Evolutionary conservation across 148 eudicot species (phyloP), one percentile per base, ranked within the genome.

Genomic region (Dysphania ambrosioides): DNA sequence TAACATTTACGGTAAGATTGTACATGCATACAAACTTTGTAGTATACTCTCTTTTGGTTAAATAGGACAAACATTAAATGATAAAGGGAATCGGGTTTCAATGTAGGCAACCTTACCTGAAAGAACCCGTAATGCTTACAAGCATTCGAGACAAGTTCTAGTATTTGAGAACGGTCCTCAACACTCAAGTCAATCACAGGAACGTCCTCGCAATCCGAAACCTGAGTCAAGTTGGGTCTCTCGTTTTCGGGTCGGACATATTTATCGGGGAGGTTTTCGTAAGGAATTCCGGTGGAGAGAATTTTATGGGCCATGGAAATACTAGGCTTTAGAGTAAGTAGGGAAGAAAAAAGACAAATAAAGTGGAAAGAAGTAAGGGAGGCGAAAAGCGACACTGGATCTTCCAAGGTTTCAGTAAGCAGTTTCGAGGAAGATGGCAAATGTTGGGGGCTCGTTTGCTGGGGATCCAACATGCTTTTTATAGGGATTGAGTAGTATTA

Each of bases 241-340:
- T 92, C 88, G 40, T 83, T 64, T 56, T 85, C 88, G 16, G 95
- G 90, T 62, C 97, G 88, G 72, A 90, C 31, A 56, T 90, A 92
- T 12, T 82, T 87, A 27, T 72, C 73, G 3, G 96, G 97, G 2
- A 92, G 68, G 71, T 67, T 71, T 53, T 85, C 10, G 79, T 81
- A 66, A 27, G 68, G 82, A 59, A 82, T 66, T 70, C 95, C 97
- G 5, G 76, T 71, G 5, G 97, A 92, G 49, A 92, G 72, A 5
- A 92, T 79, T 64, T 79, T 87, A 4, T 79, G 64, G 0, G 85
- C 93, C 97, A 91, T 91, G 3, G 9, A 12, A 6, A 5, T 36
- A 26, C 5, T 15, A 9, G 67, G 34, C 27, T 65, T 75, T 36
- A 67, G 29, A 76, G 34, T 36, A 66, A 26, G 15, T 11, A 31